phyloP scores from a whole-genome alignment of 2,329 filamentous ascomycete genomes.

The Colletotrichum camelliae region DNA sequence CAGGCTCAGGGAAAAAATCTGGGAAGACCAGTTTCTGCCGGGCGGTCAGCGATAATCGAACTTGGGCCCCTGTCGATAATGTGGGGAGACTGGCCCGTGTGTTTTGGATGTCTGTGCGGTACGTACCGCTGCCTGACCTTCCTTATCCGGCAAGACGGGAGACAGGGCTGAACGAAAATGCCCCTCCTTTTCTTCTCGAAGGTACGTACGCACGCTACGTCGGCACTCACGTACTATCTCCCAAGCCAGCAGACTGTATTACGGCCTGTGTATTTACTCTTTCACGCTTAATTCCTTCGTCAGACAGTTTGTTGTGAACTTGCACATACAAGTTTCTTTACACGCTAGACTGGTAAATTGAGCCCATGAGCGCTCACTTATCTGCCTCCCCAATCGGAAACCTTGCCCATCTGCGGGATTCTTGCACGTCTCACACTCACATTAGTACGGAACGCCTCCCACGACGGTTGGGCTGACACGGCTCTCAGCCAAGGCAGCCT shows the following conservation, averaged over 20 bases:
- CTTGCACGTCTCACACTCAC: not conserved
- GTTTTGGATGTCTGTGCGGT: not conserved
- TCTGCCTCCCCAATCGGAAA: not conserved
- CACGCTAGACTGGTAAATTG: not conserved
- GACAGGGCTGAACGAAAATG: not conserved
- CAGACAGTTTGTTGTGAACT: no score
- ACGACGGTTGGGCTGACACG: constrained; percentile 8
- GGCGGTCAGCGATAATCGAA: constrained; percentile 27
- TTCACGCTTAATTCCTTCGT: not conserved
- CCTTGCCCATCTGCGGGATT: not conserved
- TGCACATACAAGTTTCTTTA: not conserved
- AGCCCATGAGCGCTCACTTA: not conserved
- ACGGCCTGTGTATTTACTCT: not conserved
- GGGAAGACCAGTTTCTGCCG: constrained; percentile 31
- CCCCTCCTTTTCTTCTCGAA: not conserved
- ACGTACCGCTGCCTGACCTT: constrained; percentile 8
- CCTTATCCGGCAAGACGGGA: not conserved
- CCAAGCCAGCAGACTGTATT: not conserved
- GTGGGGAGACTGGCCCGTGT: not conserved
- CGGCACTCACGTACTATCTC: not conserved
- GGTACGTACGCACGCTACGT: not conserved
- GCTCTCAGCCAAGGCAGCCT: constrained; percentile 13
- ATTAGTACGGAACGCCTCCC: not conserved
- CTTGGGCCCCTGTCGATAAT: not conserved
- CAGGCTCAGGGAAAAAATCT: constrained; percentile 13